These are phyloP conservation scores for Fusarium luffae DNA, from an alignment of 2,329 filamentous ascomycete species.

Conservation along the genomic window DNA sequence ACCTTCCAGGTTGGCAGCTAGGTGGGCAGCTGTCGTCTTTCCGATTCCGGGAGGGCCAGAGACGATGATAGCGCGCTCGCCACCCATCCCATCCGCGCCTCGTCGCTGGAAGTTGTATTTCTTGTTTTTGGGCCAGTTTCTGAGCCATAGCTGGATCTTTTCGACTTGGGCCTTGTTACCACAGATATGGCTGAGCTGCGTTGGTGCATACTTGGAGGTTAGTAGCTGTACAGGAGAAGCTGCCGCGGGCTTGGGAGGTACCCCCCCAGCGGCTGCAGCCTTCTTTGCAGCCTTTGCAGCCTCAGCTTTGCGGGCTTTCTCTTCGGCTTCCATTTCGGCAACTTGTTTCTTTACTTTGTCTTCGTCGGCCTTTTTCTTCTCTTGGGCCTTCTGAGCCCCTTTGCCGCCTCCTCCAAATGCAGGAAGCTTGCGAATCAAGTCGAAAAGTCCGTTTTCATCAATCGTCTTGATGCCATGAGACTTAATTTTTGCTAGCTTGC, in stretches of 20 bases:
- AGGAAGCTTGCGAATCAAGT: conserved; percentile 82
- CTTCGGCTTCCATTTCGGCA: conserved; percentile 85
- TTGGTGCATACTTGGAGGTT: conserved; percentile 96
- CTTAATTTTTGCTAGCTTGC: conserved; percentile 88
- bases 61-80: conserved; percentile 89
- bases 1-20: conserved; percentile 91
- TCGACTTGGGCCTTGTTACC: conserved; percentile 93
- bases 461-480: conserved; percentile 88
- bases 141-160: conserved; percentile 88
- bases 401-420: conserved; percentile 89
- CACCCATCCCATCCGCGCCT: conserved; percentile 85
- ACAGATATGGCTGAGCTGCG: conserved; percentile 86
- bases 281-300: conserved; percentile 62
- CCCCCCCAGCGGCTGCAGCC: conserved; percentile 47
- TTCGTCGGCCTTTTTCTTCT: conserved; percentile 87
- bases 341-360: conserved; percentile 84
- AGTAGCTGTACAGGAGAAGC: conserved; percentile 75
- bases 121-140: conserved; percentile 81
- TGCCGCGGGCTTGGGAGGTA: conserved; percentile 49
- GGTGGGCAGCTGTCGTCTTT: conserved; percentile 95
- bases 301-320: conserved; percentile 68
- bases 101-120: conserved; percentile 84
- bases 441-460: conserved; percentile 90
- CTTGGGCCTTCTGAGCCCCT: conserved; percentile 84
- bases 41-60: conserved; percentile 96